Base-by-base conservation (phyloP, 192 early-diverging fungal species). In the Dimargaris cristalligena region DNA sequence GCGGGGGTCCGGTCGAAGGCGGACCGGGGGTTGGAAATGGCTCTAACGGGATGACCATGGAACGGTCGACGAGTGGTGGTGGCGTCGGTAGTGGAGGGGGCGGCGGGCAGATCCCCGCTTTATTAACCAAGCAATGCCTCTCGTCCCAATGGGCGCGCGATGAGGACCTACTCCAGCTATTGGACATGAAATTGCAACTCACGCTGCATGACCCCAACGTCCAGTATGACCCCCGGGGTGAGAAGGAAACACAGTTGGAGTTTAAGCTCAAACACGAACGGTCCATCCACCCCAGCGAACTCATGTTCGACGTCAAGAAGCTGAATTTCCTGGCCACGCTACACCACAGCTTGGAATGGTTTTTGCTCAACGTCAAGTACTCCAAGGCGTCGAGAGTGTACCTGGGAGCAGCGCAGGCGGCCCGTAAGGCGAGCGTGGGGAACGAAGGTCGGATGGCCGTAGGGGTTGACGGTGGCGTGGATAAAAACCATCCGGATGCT, bases 261-360 rank as follows among this genome's bases (percentile, higher is more conserved):
- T 69, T 86, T 68, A 77, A 75, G 14, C 73, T 92, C 23, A 92
- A 92, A 62, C 72, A 80, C 0, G 89, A 90, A 57, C 69, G 90
- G 25, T 81, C 83, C 2, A 75, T 96, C 30, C 73, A 84, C 50
- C 64, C 78, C 14, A 75, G 77, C 59, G 91, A 96, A 63, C 75
- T 96, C 2, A 74, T 96, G n/a, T 82, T 92, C 50, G 92, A 96
- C 38, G 67, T 69, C 23, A 87, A 85, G 60, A 89, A 76, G 51
- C 60, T 96, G 34, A 78, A 81, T 57, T 63, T 76, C 2, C 52
- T 92, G 16, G 87, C 84, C 2, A 76, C 80, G 60, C 72, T 92
- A 63, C 86, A 91, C 65, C 83, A 91, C 52, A 88, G 85, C 46
- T 72, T 94, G 60, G 90, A 91, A 65, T 74, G 74, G 72, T 59